Conservation (phyloP, 257 asterid species). For the Ligustrum vulgare region DNA sequence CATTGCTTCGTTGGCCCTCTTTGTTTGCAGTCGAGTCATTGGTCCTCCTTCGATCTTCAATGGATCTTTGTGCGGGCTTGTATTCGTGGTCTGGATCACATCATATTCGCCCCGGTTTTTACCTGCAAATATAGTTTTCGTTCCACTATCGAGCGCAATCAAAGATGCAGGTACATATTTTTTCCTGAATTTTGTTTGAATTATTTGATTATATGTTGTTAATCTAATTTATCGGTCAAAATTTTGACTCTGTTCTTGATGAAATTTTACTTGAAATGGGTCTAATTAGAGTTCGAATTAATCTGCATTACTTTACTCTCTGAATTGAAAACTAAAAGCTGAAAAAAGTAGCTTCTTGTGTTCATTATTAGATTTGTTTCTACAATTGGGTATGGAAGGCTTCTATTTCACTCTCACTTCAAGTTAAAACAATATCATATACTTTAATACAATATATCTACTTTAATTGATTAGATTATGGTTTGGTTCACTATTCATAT, state of each 20-base stretch:
- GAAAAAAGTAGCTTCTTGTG: slow-evolving; percentile 14
- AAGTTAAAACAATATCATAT: slow-evolving; percentile 28
- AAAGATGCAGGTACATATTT: slow-evolving; percentile 54
- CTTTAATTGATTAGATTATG: not conserved
- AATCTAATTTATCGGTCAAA: not conserved
- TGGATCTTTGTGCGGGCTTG: too few species aligned
- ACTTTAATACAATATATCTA: slow-evolving; percentile 3
- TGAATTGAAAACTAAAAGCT: slow-evolving; percentile 12
- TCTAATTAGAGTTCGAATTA: not conserved
- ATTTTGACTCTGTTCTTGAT: not conserved
- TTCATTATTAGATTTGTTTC: slow-evolving; percentile 7
- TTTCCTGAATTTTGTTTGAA: not conserved
- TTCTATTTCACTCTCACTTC: slow-evolving; percentile 7
- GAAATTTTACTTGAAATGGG: slow-evolving; percentile 10
- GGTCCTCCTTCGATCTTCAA: too few species aligned
- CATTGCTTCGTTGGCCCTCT: too few species aligned
- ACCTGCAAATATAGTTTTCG: too few species aligned
- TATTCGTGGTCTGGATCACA: too few species aligned
- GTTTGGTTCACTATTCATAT: too few species aligned
- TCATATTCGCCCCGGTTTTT: too few species aligned
- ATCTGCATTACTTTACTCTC: not conserved
- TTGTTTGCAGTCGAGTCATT: too few species aligned
- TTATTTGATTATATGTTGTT: not conserved
- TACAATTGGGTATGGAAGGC: not conserved
- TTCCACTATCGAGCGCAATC: too few species aligned